Conservation (phyloP, 805 yeast genomes). For the Soucietia sequanensis region DNA sequence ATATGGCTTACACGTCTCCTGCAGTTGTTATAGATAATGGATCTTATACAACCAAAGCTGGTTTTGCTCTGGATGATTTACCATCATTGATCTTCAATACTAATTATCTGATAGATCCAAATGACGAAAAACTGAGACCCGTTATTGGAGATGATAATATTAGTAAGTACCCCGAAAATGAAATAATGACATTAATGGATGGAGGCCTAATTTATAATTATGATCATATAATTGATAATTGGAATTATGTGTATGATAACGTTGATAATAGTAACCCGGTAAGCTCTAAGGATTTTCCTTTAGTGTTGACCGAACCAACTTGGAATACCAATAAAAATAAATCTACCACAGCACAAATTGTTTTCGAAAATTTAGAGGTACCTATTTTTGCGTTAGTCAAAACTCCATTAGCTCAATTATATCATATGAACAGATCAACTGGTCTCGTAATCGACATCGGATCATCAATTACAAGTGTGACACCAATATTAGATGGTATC, state of each 20-base stretch:
- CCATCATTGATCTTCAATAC: constrained; percentile 62
- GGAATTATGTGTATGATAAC: constrained; percentile 62
- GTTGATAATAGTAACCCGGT: constrained; percentile 42
- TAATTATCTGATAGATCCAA: constrained; percentile 44
- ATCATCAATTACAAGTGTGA: constrained; percentile 62
- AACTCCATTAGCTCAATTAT: constrained; percentile 73
- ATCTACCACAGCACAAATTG: constrained; percentile 61
- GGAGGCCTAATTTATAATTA: constrained; percentile 70
- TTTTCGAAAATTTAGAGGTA: constrained; percentile 69
- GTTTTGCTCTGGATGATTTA: constrained; percentile 61
- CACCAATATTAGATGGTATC: constrained; percentile 76
- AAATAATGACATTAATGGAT: constrained; percentile 58
- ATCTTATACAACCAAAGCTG: constrained; percentile 63
- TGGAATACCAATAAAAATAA: constrained; percentile 67
- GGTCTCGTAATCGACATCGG: constrained; percentile 85
- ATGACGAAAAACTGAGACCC: constrained; percentile 20
- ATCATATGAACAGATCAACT: constrained; percentile 74
- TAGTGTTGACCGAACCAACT: constrained; percentile 61
- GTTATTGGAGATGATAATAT: constrained; percentile 49
- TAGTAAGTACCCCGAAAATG: constrained; percentile 41
- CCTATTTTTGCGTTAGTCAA: constrained; percentile 77
- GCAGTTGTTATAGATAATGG: constrained; percentile 73
- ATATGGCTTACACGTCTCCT: constrained; percentile 38
- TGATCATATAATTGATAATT: constrained; percentile 64
- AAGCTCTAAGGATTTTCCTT: constrained; percentile 61